Conservation (phyloP, 805 yeast species). For the Cyberlindnera mrakii region DNA sequence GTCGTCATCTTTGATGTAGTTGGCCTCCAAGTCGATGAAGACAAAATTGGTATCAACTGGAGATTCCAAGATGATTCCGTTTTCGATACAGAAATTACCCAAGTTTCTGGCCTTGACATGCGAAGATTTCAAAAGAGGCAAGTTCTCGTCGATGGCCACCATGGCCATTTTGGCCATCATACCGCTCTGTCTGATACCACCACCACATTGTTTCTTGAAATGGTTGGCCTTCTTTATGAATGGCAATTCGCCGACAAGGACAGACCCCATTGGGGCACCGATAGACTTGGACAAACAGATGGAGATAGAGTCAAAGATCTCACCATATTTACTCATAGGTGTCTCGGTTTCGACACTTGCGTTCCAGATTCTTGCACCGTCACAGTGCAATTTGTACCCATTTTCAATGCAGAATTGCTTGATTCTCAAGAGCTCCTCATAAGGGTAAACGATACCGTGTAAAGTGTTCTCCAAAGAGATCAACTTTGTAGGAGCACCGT, state of each 20-base stretch:
- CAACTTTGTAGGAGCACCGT: constrained; percentile 79
- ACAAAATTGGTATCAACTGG: constrained; percentile 86
- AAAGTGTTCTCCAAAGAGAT: constrained; percentile 82
- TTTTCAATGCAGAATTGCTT: constrained; percentile 61
- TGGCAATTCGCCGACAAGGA: constrained; percentile 60
- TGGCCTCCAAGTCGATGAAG: constrained; percentile 49
- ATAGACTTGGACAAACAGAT: constrained; percentile 83
- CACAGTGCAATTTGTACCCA: constrained; percentile 67
- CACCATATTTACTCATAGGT: constrained; percentile 63
- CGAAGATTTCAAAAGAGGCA: constrained; percentile 40
- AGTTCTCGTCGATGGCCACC: constrained; percentile 68
- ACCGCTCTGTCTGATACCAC: constrained; percentile 89
- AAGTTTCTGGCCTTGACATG: constrained; percentile 46
- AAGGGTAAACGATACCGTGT: constrained; percentile 77
- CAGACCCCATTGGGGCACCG: constrained; percentile 92
- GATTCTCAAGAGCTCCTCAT: constrained; percentile 71
- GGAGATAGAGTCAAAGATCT: constrained; percentile 81
- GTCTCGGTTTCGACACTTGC: constrained; percentile 59
- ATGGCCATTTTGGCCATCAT: constrained; percentile 74
- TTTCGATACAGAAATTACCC: constrained; percentile 43
- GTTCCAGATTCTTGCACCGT: constrained; percentile 93
- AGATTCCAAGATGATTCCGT: constrained; percentile 54
- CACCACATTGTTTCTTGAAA: constrained; percentile 88
- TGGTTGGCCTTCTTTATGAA: constrained; percentile 71
- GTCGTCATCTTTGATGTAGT: constrained; percentile 48